Conservation (phyloP, 805 yeast genomes). For the Teunomyces tritomae region DNA sequence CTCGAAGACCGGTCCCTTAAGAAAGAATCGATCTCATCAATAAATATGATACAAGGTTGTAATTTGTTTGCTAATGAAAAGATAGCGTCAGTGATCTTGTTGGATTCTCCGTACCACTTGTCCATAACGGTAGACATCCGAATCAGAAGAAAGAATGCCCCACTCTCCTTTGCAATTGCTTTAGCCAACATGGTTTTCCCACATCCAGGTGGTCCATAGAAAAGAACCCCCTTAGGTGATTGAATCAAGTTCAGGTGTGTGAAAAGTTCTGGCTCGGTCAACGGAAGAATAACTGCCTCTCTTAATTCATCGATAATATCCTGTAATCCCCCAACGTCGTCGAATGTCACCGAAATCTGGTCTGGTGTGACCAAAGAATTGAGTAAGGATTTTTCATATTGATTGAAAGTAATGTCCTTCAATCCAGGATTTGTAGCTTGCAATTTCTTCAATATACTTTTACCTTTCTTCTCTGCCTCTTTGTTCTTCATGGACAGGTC, state of each 20-base stretch:
- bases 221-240: conserved; percentile 91
- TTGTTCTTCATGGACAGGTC: conserved; percentile 43
- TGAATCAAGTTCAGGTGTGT: conserved; percentile 66
- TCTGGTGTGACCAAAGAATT: conserved; percentile 80
- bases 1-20: conserved; percentile 76
- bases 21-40: conserved; percentile 95
- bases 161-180: conserved; percentile 88
- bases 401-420: conserved; percentile 52
- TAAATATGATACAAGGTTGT: conserved; percentile 91
- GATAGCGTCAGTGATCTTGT: conserved; percentile 89
- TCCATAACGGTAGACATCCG: conserved; percentile 94
- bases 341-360: conserved; percentile 73
- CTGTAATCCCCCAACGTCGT: conserved; percentile 88
- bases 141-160: conserved; percentile 86
- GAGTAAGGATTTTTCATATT: conserved; percentile 75
- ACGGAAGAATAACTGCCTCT: conserved; percentile 86
- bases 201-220: conserved; percentile 97
- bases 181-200: conserved; percentile 97
- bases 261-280: conserved; percentile 71
- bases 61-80: conserved; percentile 86
- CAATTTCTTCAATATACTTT: conserved; percentile 36
- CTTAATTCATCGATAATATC: conserved; percentile 76
- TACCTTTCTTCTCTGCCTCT: conserved; percentile 63
- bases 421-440: conserved; percentile 55
- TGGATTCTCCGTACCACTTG: conserved; percentile 96